Percentiles rank a stretch among this genome's conserved stretches.
Evolutionary conservation across 768 basidiomycete species (phyloP).

Genomic region (Psilocybe cyanescens): DNA sequence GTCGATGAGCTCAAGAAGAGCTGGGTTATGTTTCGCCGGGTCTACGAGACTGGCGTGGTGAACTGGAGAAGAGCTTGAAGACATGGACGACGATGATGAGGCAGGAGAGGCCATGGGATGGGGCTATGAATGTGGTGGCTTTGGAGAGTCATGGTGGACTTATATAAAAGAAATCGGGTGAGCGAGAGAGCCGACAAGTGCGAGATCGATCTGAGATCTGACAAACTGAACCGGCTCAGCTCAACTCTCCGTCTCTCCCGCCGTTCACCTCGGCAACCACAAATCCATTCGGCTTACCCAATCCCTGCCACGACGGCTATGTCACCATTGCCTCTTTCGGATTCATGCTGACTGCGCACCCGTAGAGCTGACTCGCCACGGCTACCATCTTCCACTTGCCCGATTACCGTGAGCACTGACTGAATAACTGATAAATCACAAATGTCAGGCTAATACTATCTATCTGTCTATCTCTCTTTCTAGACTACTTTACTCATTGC

Average conservation of each 20-base stretch:
- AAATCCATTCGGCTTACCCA: constrained; percentile 26
- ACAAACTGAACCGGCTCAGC: constrained; percentile 20
- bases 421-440: no score
- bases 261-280: constrained; percentile 25
- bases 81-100: constrained; percentile 28
- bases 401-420: neutral
- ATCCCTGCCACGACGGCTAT: constrained; percentile 24
- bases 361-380: constrained; percentile 4
- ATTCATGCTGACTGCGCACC: constrained; percentile 23
- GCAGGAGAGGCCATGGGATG: constrained; percentile 21
- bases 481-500: no score
- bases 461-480: no score
- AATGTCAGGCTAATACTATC: neutral
- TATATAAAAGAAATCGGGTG: constrained; percentile 32
- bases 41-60: constrained; percentile 62
- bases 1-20: constrained; percentile 70
- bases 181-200: constrained; percentile 27
- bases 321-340: constrained; percentile 14
- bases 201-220: constrained; percentile 16
- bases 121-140: constrained; percentile 23
- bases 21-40: constrained; percentile 63
- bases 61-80: constrained; percentile 35
- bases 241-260: constrained; percentile 15
- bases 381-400: neutral
- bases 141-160: constrained; percentile 8